These are phyloP conservation scores for Colletotrichum tropicale DNA, from an alignment of 2,329 filamentous ascomycete species.

Conservation along the genomic window DNA sequence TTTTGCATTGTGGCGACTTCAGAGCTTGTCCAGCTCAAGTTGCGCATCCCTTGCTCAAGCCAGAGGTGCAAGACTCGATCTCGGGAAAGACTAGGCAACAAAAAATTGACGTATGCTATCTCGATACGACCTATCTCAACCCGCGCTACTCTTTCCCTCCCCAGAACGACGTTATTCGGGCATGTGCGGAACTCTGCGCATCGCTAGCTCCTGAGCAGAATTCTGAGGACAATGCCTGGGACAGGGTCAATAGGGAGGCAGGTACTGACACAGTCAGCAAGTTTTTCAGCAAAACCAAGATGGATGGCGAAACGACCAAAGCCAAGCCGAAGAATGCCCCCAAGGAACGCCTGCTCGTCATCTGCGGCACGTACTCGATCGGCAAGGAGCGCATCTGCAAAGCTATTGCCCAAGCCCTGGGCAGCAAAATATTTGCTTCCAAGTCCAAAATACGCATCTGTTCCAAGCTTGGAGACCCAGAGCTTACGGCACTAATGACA, in stretches of 20 bases:
- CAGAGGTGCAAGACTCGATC: slow-evolving; percentile 72
- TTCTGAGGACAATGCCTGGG: slow-evolving; percentile 51
- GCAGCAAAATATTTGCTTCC: slow-evolving; percentile 88
- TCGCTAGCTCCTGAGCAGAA: slow-evolving; percentile 70
- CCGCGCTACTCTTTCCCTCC: slow-evolving; percentile 94
- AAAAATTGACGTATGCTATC: slow-evolving; percentile 92
- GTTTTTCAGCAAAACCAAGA: slow-evolving; percentile 51
- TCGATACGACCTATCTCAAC: slow-evolving; percentile 96
- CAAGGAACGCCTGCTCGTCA: slow-evolving; percentile 75
- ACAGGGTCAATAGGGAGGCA: slow-evolving; percentile 44
- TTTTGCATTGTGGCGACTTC: slow-evolving; percentile 96
- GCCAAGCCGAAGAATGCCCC: slow-evolving; percentile 26
- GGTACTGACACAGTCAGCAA: slow-evolving; percentile 53
- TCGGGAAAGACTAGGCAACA: slow-evolving; percentile 79
- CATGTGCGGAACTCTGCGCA: slow-evolving; percentile 88
- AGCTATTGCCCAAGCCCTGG: slow-evolving; percentile 84
- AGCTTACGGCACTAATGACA: slow-evolving; percentile 79
- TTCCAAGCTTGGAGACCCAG: slow-evolving; percentile 82
- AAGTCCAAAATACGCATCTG: slow-evolving; percentile 84
- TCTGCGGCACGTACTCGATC: slow-evolving; percentile 97
- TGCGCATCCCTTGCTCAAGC: slow-evolving; percentile 79
- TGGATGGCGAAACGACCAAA: slow-evolving; percentile 32
- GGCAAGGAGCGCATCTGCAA: slow-evolving; percentile 97
- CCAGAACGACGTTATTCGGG: slow-evolving; percentile 84
- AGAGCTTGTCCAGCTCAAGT: slow-evolving; percentile 87